Evolutionary conservation across 169 alveolate genomes (phyloP).

Genomic region (Plasmodium vivax): DNA sequence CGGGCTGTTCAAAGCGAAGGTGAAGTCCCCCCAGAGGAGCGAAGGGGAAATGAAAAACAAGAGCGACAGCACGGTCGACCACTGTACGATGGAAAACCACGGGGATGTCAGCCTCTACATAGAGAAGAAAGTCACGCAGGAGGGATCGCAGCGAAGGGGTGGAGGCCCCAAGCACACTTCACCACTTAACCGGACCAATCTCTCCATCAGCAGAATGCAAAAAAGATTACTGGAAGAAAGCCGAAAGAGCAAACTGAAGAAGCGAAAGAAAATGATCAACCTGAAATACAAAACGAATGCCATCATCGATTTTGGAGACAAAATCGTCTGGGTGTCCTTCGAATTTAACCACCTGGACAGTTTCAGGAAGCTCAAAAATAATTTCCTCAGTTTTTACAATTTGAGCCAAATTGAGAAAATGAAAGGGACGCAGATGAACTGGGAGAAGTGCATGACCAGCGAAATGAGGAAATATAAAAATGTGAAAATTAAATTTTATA

Average conservation of each 20-base stretch:
- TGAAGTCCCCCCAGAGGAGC: neutral
- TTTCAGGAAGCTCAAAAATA: slow-evolving; percentile 13
- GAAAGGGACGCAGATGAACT: slow-evolving; percentile 13
- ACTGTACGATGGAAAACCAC: neutral
- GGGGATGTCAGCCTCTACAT: slow-evolving; percentile 31
- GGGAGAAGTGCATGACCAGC: slow-evolving; percentile 13
- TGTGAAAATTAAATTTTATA: slow-evolving; percentile 32
- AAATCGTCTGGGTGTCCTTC: slow-evolving; percentile 61
- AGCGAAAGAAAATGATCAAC: neutral
- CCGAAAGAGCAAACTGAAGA: neutral
- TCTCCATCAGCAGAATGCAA: slow-evolving; percentile 13
- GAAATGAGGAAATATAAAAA: slow-evolving; percentile 65
- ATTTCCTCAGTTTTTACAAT: neutral
- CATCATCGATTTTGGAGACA: slow-evolving; percentile 48
- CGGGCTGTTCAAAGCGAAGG: neutral
- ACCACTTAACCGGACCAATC: neutral
- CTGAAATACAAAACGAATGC: slow-evolving; percentile 67
- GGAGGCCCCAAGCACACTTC: neutral
- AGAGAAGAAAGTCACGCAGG: slow-evolving; percentile 13
- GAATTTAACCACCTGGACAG: slow-evolving; percentile 54
- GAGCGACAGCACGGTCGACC: neutral
- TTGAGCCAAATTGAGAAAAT: neutral
- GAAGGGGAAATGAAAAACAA: neutral
- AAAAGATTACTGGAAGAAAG: slow-evolving; percentile 6
- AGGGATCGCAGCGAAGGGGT: neutral